phyloP scores from a whole-genome alignment of 768 basidiomycete species.

The Xanthoconium purpureum region DNA sequence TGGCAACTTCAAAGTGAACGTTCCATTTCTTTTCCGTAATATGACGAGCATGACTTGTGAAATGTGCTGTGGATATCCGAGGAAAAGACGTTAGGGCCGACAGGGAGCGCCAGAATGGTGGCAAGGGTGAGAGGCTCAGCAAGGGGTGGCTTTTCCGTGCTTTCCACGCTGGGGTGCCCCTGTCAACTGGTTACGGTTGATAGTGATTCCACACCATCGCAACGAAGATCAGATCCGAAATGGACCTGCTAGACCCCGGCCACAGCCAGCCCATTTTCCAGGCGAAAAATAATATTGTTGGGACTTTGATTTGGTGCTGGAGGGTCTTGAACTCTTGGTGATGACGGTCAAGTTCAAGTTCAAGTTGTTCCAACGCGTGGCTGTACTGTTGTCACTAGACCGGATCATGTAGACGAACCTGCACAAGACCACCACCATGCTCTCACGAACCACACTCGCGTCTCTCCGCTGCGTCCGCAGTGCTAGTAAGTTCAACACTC shows the following conservation, averaged over 20 bases:
- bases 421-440: constrained; percentile 8
- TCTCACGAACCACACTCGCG: constrained; percentile 19
- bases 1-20: constrained; percentile 4
- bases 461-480: constrained; percentile 16
- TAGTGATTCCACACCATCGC: constrained; percentile 21
- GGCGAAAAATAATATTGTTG: not conserved
- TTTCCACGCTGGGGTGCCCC: constrained; percentile 32
- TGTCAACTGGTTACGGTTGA: constrained; percentile 19
- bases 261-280: constrained; percentile 3
- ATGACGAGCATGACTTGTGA: not conserved
- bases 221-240: constrained; percentile 26
- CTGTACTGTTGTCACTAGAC: constrained; percentile 6
- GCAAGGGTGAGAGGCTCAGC: constrained; percentile 13
- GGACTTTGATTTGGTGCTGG: constrained; percentile 2
- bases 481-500: constrained; percentile 22
- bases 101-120: constrained; percentile 7
- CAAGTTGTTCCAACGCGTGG: constrained; percentile 12
- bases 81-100: constrained; percentile 1
- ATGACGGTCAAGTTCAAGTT: not conserved
- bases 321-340: too few species aligned
- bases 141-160: constrained; percentile 13
- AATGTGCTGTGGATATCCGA: constrained; percentile 18
- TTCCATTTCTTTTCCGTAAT: constrained; percentile 2
- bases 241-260: constrained; percentile 14
- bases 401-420: constrained; percentile 6